phyloP scores from a whole-genome alignment of 176 grass and related monocot genomes.

The Thinopyrum elongatum region DNA sequence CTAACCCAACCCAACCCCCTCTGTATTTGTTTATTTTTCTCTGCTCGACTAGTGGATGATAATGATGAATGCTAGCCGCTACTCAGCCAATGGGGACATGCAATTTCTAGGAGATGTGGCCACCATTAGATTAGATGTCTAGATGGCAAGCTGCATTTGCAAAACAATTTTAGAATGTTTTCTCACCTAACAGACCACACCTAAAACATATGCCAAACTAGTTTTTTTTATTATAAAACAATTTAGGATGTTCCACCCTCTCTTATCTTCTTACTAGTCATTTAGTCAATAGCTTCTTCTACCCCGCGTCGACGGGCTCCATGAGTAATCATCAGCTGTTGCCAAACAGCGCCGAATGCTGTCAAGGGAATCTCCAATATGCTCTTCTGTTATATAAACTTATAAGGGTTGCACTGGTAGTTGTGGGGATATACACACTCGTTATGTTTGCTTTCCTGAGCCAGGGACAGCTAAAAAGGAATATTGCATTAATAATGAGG shows the following conservation, averaged over 20 bases:
- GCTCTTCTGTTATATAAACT: not conserved
- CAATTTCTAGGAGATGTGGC: no score
- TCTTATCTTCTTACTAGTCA: not conserved
- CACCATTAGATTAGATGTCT: no score
- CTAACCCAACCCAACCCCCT: not conserved
- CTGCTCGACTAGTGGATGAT: no score
- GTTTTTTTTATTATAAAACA: not conserved
- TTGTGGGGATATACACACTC: not conserved
- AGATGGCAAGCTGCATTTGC: not conserved
- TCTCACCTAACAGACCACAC: not conserved
- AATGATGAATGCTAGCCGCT: not conserved
- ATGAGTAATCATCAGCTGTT: no score
- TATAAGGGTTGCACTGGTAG: no score
- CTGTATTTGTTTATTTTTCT: no score
- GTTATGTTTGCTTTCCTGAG: not conserved
- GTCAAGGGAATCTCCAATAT: not conserved
- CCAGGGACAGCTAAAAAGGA: not conserved
- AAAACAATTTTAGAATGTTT: not conserved
- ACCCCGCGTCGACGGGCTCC: no score
- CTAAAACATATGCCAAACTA: not conserved
- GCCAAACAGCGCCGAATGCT: not conserved
- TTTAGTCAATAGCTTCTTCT: not conserved
- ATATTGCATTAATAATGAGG: not conserved
- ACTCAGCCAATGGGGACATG: not conserved
- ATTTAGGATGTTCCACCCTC: not conserved